Base-by-base conservation (phyloP, 352 stramenopile genomes). In the Globisporangium lucens region DNA sequence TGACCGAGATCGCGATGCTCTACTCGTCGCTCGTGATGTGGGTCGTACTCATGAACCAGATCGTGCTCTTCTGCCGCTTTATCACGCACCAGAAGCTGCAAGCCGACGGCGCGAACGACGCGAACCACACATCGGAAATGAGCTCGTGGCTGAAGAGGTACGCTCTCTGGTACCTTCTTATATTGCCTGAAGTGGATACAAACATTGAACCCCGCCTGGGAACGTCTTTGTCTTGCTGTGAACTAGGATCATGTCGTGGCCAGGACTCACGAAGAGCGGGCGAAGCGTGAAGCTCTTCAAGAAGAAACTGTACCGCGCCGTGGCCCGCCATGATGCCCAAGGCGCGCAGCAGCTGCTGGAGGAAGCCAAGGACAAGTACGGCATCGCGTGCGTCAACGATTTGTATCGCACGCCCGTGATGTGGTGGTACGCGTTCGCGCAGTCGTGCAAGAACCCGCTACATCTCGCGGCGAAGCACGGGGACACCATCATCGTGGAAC, bases 81-180 rank as follows among this genome's bases (percentile, higher is more conserved):
- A 71, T 90, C 30, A 82, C 80, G 49, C 85, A 94, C 66, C 74
- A 90, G 22, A 91, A 91, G 67, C 78, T 94, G 0, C 85, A 94
- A 41, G 77, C 84, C 0, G 83, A 89, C 46, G 78, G 80, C 4
- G 76, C 69, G 0, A 89, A 93, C 60, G 85, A 91, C 67, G 72
- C 82, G 15, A 79, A 75, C 0, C 83, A 93, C 65, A 91, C 85
- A 9, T 90, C 85, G 3, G 73, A 74, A 8, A 67, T 91, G 9
- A 77, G 76, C 22, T 75, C 74, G 53, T 86, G 76, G 70, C 67
- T 85, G 2, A 76, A 74, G 63, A 58, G 71, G 47, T 63, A 13
- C 55, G 47, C 24, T 24, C 24, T 24, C 24, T 46, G 38, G 17
- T 46, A 4, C 12, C 1, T 17, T 12, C 38, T 46, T 12, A 46